Evolutionary conservation across 371 early-diverging fungal genomes (phyloP).

Genomic region (Basidiobolus meristosporus): DNA sequence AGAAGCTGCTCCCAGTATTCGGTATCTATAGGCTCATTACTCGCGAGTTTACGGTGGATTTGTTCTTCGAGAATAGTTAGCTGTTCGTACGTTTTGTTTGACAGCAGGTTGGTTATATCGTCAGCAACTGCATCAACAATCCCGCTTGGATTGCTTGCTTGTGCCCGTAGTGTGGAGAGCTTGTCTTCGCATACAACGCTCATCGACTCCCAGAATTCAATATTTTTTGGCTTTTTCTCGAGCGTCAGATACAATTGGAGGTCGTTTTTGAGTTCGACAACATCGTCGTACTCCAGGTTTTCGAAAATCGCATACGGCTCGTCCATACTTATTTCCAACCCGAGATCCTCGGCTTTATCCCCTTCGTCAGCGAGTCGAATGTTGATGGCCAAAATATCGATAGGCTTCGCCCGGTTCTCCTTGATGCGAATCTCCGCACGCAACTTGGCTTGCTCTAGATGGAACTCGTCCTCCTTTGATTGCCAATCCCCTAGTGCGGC

Average conservation of each 20-base stretch:
- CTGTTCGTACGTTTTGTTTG: slow-evolving; percentile 52
- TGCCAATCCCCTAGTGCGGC: slow-evolving; percentile 91
- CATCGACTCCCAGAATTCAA: slow-evolving; percentile 73
- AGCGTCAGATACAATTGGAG: slow-evolving; percentile 68
- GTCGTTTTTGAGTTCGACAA: slow-evolving; percentile 61
- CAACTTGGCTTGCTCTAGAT: slow-evolving; percentile 69
- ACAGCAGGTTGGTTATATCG: slow-evolving; percentile 49
- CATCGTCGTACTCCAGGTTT: slow-evolving; percentile 37
- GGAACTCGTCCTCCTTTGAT: slow-evolving; percentile 76
- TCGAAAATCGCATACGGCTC: slow-evolving; percentile 77
- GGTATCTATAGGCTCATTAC: slow-evolving; percentile 60
- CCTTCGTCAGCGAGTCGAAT: slow-evolving; percentile 50
- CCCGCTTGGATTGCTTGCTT: slow-evolving; percentile 8
- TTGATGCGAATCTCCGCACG: slow-evolving; percentile 82
- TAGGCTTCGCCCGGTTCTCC: slow-evolving; percentile 72
- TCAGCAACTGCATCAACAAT: slow-evolving; percentile 20
- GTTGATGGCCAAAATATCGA: slow-evolving; percentile 85
- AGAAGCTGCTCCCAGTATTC: slow-evolving; percentile 88
- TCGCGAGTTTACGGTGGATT: slow-evolving; percentile 43
- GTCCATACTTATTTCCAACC: slow-evolving; percentile 64
- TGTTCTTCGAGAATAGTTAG: slow-evolving; percentile 47
- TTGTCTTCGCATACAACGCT: slow-evolving; percentile 61
- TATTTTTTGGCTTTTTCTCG: slow-evolving; percentile 50
- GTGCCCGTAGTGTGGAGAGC: slow-evolving; percentile 20
- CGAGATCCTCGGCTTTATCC: slow-evolving; percentile 45